These are phyloP conservation scores for Allium sativum DNA, from an alignment of 106 monocot genomes.

Conservation along the genomic window DNA sequence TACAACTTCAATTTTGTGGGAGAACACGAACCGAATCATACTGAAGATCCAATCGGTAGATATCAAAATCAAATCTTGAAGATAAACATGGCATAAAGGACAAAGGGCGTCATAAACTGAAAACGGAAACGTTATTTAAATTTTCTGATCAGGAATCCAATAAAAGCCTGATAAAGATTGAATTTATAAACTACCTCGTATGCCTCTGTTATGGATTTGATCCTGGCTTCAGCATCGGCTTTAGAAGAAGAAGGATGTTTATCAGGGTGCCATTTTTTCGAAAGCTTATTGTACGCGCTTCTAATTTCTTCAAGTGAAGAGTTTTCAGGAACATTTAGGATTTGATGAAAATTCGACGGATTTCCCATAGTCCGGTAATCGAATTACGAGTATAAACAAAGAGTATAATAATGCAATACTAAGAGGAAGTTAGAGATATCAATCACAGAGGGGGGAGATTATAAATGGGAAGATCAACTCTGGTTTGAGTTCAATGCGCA, in stretches of 20 bases:
- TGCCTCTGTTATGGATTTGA: conserved; percentile 56
- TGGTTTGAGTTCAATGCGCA: too few relatives aligned
- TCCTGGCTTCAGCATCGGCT: conserved; percentile 40
- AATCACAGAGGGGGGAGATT: background rate
- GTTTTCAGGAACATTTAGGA: conserved; percentile 41
- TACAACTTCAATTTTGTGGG: too few relatives aligned
- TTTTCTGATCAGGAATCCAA: background rate
- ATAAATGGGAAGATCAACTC: too few relatives aligned
- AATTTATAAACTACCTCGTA: conserved; percentile 30
- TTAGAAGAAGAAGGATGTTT: conserved; percentile 56
- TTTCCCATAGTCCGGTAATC: background rate
- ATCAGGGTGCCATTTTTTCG: conserved; percentile 67
- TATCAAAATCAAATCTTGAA: too few relatives aligned
- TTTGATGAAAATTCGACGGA: conserved; percentile 26
- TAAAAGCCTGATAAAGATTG: background rate
- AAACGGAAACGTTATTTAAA: too few relatives aligned
- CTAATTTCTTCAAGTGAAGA: conserved; percentile 41
- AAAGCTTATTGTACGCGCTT: conserved; percentile 36
- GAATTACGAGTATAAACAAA: too few relatives aligned
- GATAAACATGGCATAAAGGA: too few relatives aligned
- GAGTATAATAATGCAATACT: background rate
- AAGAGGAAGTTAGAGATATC: background rate
- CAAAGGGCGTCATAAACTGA: too few relatives aligned
- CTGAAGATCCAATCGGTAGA: too few relatives aligned
- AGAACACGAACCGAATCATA: too few relatives aligned